These are phyloP conservation scores for Sedum album DNA, from an alignment of 164 flowering plant species.

Conservation along the genomic window DNA sequence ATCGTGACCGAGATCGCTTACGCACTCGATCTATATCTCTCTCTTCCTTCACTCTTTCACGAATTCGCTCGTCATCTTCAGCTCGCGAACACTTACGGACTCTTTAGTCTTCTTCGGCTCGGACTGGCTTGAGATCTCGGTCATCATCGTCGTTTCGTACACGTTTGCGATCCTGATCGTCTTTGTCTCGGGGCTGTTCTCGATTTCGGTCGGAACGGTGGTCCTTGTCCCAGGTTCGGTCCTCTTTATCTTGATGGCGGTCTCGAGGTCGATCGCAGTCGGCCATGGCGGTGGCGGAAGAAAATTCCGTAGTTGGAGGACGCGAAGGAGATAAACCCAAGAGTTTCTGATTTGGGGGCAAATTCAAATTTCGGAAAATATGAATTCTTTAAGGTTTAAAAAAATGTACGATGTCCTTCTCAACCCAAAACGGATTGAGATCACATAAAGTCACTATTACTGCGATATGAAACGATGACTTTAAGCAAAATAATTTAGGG, in stretches of 20 bases:
- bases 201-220: background rate
- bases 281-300: background rate
- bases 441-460: too few species aligned
- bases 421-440: too few species aligned
- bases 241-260: background rate
- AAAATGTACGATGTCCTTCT: too few species aligned
- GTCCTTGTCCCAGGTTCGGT: background rate
- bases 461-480: too few species aligned
- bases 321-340: background rate
- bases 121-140: conserved; percentile 7
- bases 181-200: background rate
- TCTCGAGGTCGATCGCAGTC: background rate
- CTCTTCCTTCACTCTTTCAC: background rate
- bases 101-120: conserved; percentile 12
- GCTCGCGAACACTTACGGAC: conserved; percentile 18
- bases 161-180: background rate
- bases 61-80: conserved; percentile 13
- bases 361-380: too few species aligned
- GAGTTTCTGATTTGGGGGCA: background rate
- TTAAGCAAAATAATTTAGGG: too few species aligned
- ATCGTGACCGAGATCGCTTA: conserved; percentile 25
- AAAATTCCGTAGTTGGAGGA: background rate
- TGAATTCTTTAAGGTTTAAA: too few species aligned
- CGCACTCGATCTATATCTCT: conserved; percentile 21
- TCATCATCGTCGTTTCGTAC: background rate